phyloP scores from a whole-genome alignment of 2,329 filamentous ascomycete species.

The Colletotrichum plurivorum region DNA sequence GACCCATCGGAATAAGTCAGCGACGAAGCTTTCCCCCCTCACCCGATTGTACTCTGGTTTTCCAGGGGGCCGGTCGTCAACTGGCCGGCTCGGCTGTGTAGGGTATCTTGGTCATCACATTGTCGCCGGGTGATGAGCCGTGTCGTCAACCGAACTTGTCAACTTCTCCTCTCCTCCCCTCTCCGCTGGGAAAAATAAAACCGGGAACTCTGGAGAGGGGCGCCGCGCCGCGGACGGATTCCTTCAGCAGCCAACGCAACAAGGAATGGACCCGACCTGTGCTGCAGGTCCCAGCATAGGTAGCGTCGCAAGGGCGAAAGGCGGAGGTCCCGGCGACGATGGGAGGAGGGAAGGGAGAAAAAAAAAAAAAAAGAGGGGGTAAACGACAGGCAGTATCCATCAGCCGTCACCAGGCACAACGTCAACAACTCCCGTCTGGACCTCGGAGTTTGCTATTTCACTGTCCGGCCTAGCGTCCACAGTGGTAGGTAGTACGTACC shows the following conservation, averaged over 20 bases:
- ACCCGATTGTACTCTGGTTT: constrained; percentile 15
- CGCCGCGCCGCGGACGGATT: constrained; percentile 25
- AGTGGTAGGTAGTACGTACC: constrained; percentile 15
- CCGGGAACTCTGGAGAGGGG: constrained; percentile 33
- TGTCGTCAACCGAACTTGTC: constrained; percentile 2
- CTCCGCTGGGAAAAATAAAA: constrained; percentile 26
- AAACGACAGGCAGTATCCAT: constrained; percentile 5
- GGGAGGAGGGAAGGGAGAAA: background rate
- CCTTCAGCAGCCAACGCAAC: constrained; percentile 37
- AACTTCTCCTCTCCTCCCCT: constrained; percentile 17
- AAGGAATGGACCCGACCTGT: constrained; percentile 30
- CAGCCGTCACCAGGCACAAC: constrained; percentile 12
- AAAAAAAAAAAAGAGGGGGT: constrained; percentile 6
- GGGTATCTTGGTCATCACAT: background rate
- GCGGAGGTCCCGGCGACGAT: constrained; percentile 30
- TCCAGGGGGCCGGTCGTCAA: background rate
- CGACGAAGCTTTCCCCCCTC: constrained; percentile 32
- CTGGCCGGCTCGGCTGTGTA: background rate
- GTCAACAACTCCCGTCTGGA: constrained; percentile 19
- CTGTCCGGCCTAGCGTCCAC: constrained; percentile 5
- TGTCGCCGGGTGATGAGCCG: background rate
- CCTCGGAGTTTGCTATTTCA: constrained; percentile 15
- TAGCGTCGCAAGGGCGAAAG: constrained; percentile 35
- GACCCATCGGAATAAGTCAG: constrained; percentile 38
- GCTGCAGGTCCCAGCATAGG: constrained; percentile 40